Conservation (phyloP, 345 rosid species). For the Nasturtium officinale region DNA sequence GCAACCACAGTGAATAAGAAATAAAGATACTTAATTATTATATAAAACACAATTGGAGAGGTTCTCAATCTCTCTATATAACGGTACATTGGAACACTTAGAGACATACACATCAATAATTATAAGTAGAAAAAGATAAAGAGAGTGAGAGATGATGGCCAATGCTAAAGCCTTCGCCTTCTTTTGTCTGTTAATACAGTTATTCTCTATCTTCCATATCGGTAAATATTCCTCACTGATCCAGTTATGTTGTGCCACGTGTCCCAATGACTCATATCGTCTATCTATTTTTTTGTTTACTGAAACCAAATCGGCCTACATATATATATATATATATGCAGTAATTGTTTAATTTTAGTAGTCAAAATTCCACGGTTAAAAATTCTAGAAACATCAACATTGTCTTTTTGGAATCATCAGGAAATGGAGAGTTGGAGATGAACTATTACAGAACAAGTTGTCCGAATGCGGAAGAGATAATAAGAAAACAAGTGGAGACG, state of each 20-base stretch:
- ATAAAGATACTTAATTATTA: constrained; percentile 19
- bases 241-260: constrained; percentile 10
- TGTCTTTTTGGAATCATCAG: constrained; percentile 2
- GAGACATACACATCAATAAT: constrained; percentile 30
- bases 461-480: constrained; percentile 80
- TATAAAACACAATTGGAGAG: constrained; percentile 25
- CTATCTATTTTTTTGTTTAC: neutral
- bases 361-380: constrained; percentile 9
- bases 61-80: constrained; percentile 39
- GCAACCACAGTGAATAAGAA: constrained; percentile 34
- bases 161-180: constrained; percentile 33
- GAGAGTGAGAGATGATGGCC: constrained; percentile 43
- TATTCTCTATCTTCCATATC: constrained; percentile 50
- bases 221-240: constrained; percentile 46
- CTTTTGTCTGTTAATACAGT: constrained; percentile 50
- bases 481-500: constrained; percentile 61
- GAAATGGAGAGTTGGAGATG: constrained; percentile 59
- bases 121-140: constrained; percentile 8
- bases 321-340: neutral
- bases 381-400: neutral
- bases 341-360: neutral
- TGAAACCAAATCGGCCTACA: neutral
- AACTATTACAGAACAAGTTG: constrained; percentile 68
- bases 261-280: neutral
- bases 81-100: constrained; percentile 24